These are phyloP conservation scores for Metschnikowia chrysomelidarum DNA, from an alignment of 805 yeast species.

Conservation along the genomic window DNA sequence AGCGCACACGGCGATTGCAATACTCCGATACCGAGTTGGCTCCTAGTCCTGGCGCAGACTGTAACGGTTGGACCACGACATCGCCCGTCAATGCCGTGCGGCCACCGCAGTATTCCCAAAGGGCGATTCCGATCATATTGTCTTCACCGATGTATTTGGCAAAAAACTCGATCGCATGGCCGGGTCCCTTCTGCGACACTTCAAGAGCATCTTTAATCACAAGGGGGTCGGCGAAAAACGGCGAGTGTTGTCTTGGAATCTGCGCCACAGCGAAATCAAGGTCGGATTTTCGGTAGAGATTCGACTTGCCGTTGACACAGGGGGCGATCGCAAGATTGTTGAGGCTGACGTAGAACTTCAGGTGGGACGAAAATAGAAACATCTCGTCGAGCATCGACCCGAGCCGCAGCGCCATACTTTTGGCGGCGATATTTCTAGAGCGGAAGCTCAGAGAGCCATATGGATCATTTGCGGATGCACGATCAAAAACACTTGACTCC, in stretches of 20 bases:
- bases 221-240: slow-evolving; percentile 30
- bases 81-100: slow-evolving; percentile 80
- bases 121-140: slow-evolving; percentile 84
- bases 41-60: slow-evolving; percentile 33
- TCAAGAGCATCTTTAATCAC: slow-evolving; percentile 32
- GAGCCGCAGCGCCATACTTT: slow-evolving; percentile 8
- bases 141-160: slow-evolving; percentile 88
- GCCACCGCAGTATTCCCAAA: slow-evolving; percentile 67
- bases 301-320: slow-evolving; percentile 89
- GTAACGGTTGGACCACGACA: slow-evolving; percentile 70
- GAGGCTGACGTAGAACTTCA: slow-evolving; percentile 78
- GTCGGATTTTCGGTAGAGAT: slow-evolving; percentile 66
- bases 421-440: too few species aligned
- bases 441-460: too few species aligned
- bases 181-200: slow-evolving; percentile 31
- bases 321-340: slow-evolving; percentile 77
- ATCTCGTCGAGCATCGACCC: slow-evolving; percentile 62
- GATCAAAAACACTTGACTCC: too few species aligned
- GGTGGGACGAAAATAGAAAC: slow-evolving; percentile 80
- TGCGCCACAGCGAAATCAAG: slow-evolving; percentile 55
- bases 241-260: slow-evolving; percentile 27
- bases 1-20: slow-evolving; percentile 66
- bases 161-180: slow-evolving; percentile 63
- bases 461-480: too few species aligned
- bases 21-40: slow-evolving; percentile 50